Base-by-base conservation (phyloP, 1,139 yeast genomes). In the Candida neerlandica region DNA sequence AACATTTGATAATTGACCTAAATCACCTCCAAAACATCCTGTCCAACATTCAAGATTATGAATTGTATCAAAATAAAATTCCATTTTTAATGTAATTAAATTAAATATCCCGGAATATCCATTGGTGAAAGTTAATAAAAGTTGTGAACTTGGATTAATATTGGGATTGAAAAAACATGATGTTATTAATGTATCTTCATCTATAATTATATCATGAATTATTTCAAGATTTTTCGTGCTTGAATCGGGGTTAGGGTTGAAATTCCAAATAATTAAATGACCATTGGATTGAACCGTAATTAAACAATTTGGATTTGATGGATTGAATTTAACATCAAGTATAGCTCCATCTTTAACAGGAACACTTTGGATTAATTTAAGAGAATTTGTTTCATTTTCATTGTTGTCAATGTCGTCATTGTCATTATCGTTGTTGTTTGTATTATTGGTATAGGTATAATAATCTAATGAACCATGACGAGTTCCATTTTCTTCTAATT, bases 11-110 rank as follows among this genome's bases (percentile, higher is more conserved):
- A 86, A 62, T 5, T 79, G 79, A 3, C 81, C 80, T 11, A 73
- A 58, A 48, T 78, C 78, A 0, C 94, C 94, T 71, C 94, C 94
- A 71, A 86, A 87, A 1, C 82, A 80, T 3, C 90, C 89, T 4
- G 89, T 89, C 99, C 99, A 92, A 51, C 96, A 90, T 66, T 92
- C 97, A 33, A 90, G 67, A 2, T 78, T 76, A 63, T 92, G 98
- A 1, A 50, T 34, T 0, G 69, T 54, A 7, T 57, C 51, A 14
- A 75, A 61, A 15, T 48, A 41, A 2, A 58, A 11, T 5, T 14
- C 59, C 4, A 50, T 41, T 0, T 55, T 27, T 1, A 51, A 54
- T 0, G 60, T 50, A 3, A 49, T 48, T 51, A 66, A 62, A 46
- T 74, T 73, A 38, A 72, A 64, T 0, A 71, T 49, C 0, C 77